A percentile compares a stretch with the other conserved stretches of the same genome.
Evolutionary conservation across 371 early-diverging fungal genomes (phyloP).

Genomic region (Thermomucor indicae-seudaticae): DNA sequence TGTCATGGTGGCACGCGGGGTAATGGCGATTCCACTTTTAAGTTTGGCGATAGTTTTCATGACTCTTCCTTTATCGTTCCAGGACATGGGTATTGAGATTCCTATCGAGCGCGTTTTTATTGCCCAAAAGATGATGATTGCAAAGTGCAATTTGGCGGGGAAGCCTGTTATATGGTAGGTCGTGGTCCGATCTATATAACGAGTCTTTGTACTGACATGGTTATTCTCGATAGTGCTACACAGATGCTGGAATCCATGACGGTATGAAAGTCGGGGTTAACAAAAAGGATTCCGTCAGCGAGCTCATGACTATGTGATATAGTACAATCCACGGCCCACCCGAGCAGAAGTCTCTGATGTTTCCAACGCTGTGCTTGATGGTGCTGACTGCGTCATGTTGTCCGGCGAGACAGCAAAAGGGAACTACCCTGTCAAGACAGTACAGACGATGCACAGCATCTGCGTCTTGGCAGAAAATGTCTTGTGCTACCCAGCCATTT

Average conservation of each 20-base stretch:
- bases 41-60: background rate
- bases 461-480: slow-evolving; percentile 74
- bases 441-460: slow-evolving; percentile 76
- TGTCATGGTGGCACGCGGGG: slow-evolving; percentile 98
- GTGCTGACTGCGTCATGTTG: slow-evolving; percentile 98
- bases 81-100: slow-evolving; percentile 97
- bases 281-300: background rate
- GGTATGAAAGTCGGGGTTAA: background rate
- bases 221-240: slow-evolving; percentile 77
- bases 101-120: slow-evolving; percentile 89
- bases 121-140: slow-evolving; percentile 97
- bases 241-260: slow-evolving; percentile 99
- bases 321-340: slow-evolving; percentile 92
- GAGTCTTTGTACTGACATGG: background rate
- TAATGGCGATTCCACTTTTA: background rate
- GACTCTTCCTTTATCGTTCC: background rate
- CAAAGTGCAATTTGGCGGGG: slow-evolving; percentile 89
- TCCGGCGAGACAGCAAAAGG: slow-evolving; percentile 98
- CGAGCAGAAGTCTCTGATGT: slow-evolving; percentile 99
- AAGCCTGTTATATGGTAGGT: slow-evolving; percentile 89
- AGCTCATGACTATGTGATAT: slow-evolving; percentile 3
- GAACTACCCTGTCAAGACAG: slow-evolving; percentile 72
- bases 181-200: background rate
- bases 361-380: slow-evolving; percentile 96
- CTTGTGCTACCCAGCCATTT: slow-evolving; percentile 73